Evolutionary conservation across 2,329 filamentous ascomycete genomes (phyloP).

Genomic region (Capronia americana): DNA sequence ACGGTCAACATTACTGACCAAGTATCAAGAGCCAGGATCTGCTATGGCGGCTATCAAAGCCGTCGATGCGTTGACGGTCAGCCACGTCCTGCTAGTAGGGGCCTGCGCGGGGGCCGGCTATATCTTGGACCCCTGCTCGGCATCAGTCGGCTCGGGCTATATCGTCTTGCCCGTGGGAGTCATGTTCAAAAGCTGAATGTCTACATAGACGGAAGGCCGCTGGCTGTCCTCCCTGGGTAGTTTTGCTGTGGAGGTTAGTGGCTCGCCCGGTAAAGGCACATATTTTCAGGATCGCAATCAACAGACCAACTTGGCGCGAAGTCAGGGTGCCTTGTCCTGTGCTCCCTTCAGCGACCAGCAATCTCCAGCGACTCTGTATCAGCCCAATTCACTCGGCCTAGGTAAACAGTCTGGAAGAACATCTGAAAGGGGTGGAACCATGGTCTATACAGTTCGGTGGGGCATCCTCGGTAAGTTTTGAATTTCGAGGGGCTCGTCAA

Average conservation of each 20-base stretch:
- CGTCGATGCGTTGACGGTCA: no score
- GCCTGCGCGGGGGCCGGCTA: not conserved
- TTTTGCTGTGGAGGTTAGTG: not conserved
- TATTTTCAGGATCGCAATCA: not conserved
- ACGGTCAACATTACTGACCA: no score
- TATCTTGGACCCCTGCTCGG: not conserved
- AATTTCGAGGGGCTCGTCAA: not conserved
- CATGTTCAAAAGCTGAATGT: not conserved
- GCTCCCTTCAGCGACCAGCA: not conserved
- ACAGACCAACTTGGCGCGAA: not conserved
- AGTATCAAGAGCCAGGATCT: no score
- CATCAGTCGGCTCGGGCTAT: conserved; percentile 1
- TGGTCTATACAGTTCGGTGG: conserved; percentile 19
- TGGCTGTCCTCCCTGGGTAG: not conserved
- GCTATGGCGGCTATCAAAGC: no score
- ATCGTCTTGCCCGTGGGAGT: not conserved
- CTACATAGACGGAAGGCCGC: not conserved
- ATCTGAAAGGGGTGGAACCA: conserved; percentile 1
- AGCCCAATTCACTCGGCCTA: not conserved
- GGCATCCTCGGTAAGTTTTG: conserved; percentile 19
- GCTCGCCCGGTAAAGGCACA: not conserved
- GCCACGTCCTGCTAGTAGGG: no score
- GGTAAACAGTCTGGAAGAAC: not conserved
- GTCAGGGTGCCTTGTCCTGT: not conserved
- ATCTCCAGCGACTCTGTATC: not conserved